A percentile compares a stretch with the other conserved stretches of the same genome.
Evolutionary conservation across 768 basidiomycete species (phyloP).

Genomic region (Tricholoma sp.): DNA sequence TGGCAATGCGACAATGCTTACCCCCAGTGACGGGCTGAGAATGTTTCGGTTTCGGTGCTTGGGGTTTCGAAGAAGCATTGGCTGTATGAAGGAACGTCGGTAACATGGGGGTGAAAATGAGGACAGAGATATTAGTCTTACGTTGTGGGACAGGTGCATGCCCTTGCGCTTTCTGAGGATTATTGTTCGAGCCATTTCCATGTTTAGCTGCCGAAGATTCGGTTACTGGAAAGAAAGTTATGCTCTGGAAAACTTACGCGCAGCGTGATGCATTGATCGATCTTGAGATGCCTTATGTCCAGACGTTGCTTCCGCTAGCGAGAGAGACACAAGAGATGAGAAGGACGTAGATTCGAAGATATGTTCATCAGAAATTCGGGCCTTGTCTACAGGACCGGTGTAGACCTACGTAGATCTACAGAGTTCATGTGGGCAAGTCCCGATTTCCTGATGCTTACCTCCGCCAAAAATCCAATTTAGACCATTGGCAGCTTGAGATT

Average conservation of each 20-base stretch:
- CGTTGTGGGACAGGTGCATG: background rate
- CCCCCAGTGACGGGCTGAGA: background rate
- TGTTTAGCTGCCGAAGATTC: background rate
- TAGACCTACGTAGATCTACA: background rate
- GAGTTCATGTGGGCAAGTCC: background rate
- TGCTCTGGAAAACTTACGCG: background rate
- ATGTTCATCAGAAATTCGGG: background rate
- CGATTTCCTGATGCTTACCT: conserved; percentile 1
- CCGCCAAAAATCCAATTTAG: background rate
- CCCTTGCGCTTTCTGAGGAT: background rate
- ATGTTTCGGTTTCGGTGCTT: background rate
- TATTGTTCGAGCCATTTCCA: background rate
- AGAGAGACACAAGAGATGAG: background rate
- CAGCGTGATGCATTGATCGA: background rate
- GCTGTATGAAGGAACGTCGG: background rate
- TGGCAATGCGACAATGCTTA: background rate
- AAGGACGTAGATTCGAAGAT: background rate
- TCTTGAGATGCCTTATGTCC: background rate
- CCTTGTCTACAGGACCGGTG: background rate
- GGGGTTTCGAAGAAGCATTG: background rate
- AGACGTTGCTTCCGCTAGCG: background rate
- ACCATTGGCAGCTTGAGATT: background rate
- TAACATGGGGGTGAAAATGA: background rate
- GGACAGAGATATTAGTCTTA: background rate
- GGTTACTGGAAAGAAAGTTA: background rate